Evolutionary conservation across 23 red algal genomes (phyloP).

Genomic region (Chondrus crispus): DNA sequence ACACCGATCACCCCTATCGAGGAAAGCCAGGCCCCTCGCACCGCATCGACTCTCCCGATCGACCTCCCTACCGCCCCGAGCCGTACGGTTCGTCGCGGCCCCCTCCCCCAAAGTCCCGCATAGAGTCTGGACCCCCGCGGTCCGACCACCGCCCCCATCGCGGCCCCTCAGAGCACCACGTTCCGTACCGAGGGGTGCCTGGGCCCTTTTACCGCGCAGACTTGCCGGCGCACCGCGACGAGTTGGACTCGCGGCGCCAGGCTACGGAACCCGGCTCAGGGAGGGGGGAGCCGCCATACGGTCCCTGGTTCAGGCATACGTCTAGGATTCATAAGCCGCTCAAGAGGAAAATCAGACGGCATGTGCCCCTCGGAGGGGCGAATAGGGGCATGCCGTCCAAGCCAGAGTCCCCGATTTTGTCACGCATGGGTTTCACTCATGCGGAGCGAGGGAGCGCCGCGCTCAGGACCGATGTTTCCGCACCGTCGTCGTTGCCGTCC

Average conservation of each 20-base stretch:
- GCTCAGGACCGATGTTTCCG: too few relatives aligned
- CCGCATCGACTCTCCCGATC: slow-evolving; percentile 3
- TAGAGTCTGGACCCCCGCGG: not conserved
- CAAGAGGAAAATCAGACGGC: not conserved
- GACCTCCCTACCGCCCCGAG: not conserved
- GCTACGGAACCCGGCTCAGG: not conserved
- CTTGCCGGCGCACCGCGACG: not conserved
- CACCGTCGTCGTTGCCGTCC: too few relatives aligned
- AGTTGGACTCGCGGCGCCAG: not conserved
- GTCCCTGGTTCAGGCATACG: not conserved
- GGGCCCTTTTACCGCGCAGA: not conserved
- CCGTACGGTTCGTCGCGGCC: not conserved
- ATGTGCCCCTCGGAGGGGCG: not conserved
- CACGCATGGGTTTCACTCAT: not conserved
- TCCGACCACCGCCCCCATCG: not conserved
- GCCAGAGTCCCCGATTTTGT: slow-evolving; percentile 25
- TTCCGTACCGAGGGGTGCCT: not conserved
- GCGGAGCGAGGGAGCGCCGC: too few relatives aligned
- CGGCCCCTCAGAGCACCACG: slow-evolving; percentile 3
- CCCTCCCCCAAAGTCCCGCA: slow-evolving; percentile 15
- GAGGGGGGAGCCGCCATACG: not conserved
- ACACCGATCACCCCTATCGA: not conserved
- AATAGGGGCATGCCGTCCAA: not conserved
- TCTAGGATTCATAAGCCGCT: slow-evolving; percentile 25
- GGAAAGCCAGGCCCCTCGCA: not conserved